Percentiles rank a stretch among this genome's conserved stretches.
Evolutionary conservation across 345 rosid species (phyloP).

Genomic region (Pistacia integerrima): DNA sequence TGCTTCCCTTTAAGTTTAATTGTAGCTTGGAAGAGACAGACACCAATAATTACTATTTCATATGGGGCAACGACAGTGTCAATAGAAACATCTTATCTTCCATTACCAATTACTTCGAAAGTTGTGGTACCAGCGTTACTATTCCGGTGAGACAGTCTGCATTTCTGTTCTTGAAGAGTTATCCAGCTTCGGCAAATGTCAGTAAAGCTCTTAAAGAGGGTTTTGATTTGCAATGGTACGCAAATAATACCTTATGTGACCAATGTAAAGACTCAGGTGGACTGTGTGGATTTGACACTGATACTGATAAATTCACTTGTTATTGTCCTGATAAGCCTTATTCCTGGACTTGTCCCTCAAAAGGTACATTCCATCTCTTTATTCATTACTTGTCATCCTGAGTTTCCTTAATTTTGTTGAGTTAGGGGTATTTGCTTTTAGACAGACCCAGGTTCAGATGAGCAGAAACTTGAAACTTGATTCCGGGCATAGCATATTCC

Average conservation of each 20-base stretch:
- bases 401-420: too few species aligned
- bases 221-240: conserved; percentile 25
- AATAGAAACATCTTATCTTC: fast-evolving
- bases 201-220: neutral
- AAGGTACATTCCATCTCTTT: too few species aligned
- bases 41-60: neutral
- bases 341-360: neutral
- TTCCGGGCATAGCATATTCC: too few species aligned
- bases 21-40: neutral
- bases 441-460: too few species aligned
- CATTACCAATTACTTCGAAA: neutral
- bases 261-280: conserved; percentile 13
- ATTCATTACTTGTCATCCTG: too few species aligned
- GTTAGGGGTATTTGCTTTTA: too few species aligned
- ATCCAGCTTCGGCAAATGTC: neutral
- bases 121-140: neutral
- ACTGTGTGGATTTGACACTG: conserved; percentile 16
- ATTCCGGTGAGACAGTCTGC: neutral
- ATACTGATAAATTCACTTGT: conserved; percentile 20
- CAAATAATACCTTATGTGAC: conserved; percentile 5
- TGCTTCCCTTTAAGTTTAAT: neutral
- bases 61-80: neutral
- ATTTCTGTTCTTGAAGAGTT: too few species aligned
- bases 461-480: too few species aligned
- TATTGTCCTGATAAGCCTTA: conserved; percentile 10